phyloP scores from a whole-genome alignment of 2,329 filamentous ascomycete genomes.

The Microthyrium microscopicum region DNA sequence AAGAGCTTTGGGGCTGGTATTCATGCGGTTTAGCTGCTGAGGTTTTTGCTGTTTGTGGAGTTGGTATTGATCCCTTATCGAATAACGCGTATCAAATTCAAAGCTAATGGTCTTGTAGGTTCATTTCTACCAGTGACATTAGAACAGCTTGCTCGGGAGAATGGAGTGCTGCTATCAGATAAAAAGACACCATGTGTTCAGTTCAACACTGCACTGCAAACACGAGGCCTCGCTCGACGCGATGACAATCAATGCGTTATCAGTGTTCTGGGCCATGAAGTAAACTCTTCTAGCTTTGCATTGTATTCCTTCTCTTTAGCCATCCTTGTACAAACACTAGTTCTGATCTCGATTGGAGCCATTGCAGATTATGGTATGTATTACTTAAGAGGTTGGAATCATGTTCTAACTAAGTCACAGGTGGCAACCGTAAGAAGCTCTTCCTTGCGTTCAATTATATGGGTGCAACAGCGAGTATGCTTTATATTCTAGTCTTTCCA shows the following conservation, averaged over 20 bases:
- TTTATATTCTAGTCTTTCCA: slow-evolving; percentile 61
- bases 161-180: slow-evolving; percentile 67
- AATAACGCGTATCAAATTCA: background rate
- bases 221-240: slow-evolving; percentile 12
- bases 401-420: slow-evolving; percentile 11
- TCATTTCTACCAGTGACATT: slow-evolving; percentile 87
- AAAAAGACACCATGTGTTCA: slow-evolving; percentile 47
- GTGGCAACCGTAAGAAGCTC: slow-evolving; percentile 62
- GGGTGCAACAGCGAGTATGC: slow-evolving; percentile 62
- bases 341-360: slow-evolving; percentile 83
- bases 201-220: slow-evolving; percentile 9
- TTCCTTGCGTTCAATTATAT: slow-evolving; percentile 63
- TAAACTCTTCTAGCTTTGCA: slow-evolving; percentile 85
- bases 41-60: slow-evolving; percentile 79
- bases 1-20: slow-evolving; percentile 78
- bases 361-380: slow-evolving; percentile 73
- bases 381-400: background rate
- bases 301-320: slow-evolving; percentile 92
- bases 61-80: slow-evolving; percentile 35
- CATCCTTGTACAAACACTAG: slow-evolving; percentile 68
- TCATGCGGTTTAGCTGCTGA: slow-evolving; percentile 81
- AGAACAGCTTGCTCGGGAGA: slow-evolving; percentile 78
- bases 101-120: slow-evolving; percentile 32
- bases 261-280: slow-evolving; percentile 56
- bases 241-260: slow-evolving; percentile 58